Evolutionary conservation across 371 early-diverging fungal genomes (phyloP), one percentile per base, ranked within the genome.

Genomic region (Apophysomyces sp.): DNA sequence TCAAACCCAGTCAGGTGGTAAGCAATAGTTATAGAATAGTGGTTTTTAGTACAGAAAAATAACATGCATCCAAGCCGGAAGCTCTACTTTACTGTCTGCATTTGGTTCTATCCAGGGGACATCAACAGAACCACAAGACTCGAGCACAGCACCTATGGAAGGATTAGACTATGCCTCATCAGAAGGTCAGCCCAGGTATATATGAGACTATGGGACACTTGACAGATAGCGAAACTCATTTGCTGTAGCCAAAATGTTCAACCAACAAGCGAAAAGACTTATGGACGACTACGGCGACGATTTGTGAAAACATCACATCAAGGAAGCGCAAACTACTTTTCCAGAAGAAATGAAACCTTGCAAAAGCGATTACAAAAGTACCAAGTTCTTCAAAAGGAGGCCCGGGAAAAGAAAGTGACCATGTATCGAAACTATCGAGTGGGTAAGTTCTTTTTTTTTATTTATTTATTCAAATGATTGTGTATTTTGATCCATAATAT

Each of bases 341-440:
- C 74, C 1, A 65, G 69, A 16, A 69, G 74, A 18, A 67, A 78
- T 7, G 85, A 83, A 51, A 68, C 59, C 31, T 61, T 69, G 13
- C 58, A 60, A 29, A 77, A 67, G 57, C 60, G 52, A 18, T 32
- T 52, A 6, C 60, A 59, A 24, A 63, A 34, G 13, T 59, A 66
- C 15, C 49, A 62, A 37, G 55, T 49, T 40, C 41, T 69, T 3
- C 68, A 77, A 49, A 84, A 84, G 56, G 76, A 82, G 41, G 80
- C 84, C 3, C 70, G 76, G 11, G 76, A 81, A 0, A 78, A 81
- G 63, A 72, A 76, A 11, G 89, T 92, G 0, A 64, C 74, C 0
- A 69, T 91, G 54, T 78, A 73, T 36, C 80, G 93, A 15, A 77
- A 78, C 27, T 93, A 93, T 65, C 74, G 91, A 32, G 71, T 78